A percentile compares a stretch with the other conserved stretches of the same genome.
These are phyloP conservation scores for Phoma sp. DNA, from an alignment of 2,329 filamentous ascomycete species.

Conservation along the genomic window DNA sequence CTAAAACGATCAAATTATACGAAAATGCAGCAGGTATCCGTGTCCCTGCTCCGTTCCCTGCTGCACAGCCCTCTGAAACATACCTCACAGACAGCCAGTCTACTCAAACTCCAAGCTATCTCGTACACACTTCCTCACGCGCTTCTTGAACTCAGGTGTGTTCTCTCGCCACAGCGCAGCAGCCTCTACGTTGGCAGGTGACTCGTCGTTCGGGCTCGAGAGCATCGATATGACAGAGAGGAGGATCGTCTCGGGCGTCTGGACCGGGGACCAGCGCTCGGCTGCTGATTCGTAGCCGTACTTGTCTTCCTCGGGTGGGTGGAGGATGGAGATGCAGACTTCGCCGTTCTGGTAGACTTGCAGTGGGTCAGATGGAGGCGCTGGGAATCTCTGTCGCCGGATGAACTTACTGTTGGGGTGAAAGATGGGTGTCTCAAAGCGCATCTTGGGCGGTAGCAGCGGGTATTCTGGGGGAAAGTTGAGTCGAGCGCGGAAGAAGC, in stretches of 20 bases:
- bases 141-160: constrained; percentile 81
- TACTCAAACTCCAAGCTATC: constrained; percentile 49
- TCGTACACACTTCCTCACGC: constrained; percentile 82
- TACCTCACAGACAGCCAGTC: background rate
- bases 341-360: constrained; percentile 88
- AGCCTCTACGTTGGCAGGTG: constrained; percentile 93
- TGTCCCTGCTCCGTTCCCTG: background rate
- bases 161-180: constrained; percentile 95
- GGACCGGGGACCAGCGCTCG: constrained; percentile 95
- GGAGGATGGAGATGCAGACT: constrained; percentile 98
- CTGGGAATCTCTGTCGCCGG: too few species aligned
- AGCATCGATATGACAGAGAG: constrained; percentile 99
- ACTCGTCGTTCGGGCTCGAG: constrained; percentile 96
- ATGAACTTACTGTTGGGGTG: constrained; percentile 84
- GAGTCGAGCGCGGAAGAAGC: constrained; percentile 92
- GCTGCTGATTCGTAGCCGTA: constrained; percentile 98
- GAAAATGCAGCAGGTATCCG: background rate
- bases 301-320: constrained; percentile 94
- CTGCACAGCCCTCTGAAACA: background rate
- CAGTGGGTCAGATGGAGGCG: constrained; percentile 1
- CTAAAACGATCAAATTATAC: constrained; percentile 8
- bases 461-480: constrained; percentile 97
- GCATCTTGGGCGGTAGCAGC: constrained; percentile 94
- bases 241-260: constrained; percentile 96
- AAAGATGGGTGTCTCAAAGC: constrained; percentile 91